These are phyloP conservation scores for Penicillium sp. DNA, from an alignment of 2,329 filamentous ascomycete species.

Conservation along the genomic window DNA sequence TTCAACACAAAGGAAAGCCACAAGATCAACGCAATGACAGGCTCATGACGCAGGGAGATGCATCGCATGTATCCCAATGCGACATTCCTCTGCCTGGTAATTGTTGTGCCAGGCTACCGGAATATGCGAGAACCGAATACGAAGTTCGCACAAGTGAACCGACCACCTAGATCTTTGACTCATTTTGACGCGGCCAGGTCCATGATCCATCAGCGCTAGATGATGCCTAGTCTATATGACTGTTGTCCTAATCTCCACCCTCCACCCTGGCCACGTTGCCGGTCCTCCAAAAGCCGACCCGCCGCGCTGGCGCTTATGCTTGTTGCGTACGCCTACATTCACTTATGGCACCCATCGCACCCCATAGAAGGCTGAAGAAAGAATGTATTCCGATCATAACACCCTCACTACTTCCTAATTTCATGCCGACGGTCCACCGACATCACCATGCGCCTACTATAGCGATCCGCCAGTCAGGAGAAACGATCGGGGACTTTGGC, in stretches of 20 bases:
- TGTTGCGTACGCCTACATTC: not conserved
- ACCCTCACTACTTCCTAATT: not conserved
- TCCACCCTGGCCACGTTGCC: not conserved
- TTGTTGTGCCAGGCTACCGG: not conserved
- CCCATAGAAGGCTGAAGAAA: too few species aligned
- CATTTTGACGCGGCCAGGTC: slow-evolving; percentile 4
- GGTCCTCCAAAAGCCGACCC: not conserved
- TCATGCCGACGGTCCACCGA: not conserved
- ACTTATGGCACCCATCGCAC: too few species aligned
- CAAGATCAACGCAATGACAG: not conserved
- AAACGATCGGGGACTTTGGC: not conserved
- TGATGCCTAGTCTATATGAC: slow-evolving; percentile 1
- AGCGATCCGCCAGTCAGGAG: not conserved
- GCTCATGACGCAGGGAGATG: not conserved
- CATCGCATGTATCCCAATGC: not conserved
- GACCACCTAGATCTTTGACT: not conserved
- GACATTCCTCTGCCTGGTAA: not conserved
- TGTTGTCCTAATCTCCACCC: not conserved
- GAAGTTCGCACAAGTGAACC: not conserved
- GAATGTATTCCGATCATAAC: not conserved
- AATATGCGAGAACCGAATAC: slow-evolving; percentile 2
- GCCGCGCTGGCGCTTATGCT: not conserved
- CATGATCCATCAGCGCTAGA: not conserved
- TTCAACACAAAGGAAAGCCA: not conserved
- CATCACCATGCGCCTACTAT: not conserved